These are phyloP conservation scores for Phaeosphaeriaceae sp. DNA, from an alignment of 2,329 filamentous ascomycete genomes.

Conservation along the genomic window DNA sequence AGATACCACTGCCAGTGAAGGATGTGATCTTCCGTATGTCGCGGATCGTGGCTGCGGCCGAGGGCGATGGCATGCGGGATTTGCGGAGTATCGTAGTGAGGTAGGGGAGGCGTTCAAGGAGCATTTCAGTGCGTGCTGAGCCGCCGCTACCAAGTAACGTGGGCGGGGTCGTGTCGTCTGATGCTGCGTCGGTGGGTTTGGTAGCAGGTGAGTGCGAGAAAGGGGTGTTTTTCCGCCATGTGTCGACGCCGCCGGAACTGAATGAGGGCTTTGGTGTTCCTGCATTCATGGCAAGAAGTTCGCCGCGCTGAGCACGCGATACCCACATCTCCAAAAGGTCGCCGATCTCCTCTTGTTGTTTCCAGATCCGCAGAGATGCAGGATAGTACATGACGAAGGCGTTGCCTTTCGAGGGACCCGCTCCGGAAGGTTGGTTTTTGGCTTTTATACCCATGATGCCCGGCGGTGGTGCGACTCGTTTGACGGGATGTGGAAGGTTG, in stretches of 20 bases:
- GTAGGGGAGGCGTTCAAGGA: constrained; percentile 88
- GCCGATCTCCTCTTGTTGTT: constrained; percentile 80
- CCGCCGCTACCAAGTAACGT: constrained; percentile 65
- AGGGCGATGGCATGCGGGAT: constrained; percentile 34
- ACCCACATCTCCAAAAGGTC: constrained; percentile 75
- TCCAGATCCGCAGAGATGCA: constrained; percentile 82
- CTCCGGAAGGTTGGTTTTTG: constrained; percentile 29
- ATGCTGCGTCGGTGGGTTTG: constrained; percentile 4
- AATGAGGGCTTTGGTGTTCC: constrained; percentile 34
- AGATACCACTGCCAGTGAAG: constrained; percentile 55
- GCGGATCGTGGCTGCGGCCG: constrained; percentile 48
- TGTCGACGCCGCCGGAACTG: constrained; percentile 48
- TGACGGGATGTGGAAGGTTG: constrained; percentile 84
- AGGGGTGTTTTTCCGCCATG: constrained; percentile 41
- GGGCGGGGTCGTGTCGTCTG: constrained; percentile 22
- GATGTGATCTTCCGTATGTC: constrained; percentile 73
- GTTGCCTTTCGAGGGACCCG: constrained; percentile 56
- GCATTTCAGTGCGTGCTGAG: constrained; percentile 73
- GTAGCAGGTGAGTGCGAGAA: constrained; percentile 20
- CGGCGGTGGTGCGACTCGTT: constrained; percentile 57
- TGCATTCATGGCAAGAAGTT: constrained; percentile 29
- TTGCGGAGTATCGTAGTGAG: constrained; percentile 68
- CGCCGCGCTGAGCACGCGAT: constrained; percentile 59
- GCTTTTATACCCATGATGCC: constrained; percentile 46
- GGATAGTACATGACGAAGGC: constrained; percentile 94